Percentiles rank a stretch among this genome's conserved stretches.
Conservation (phyloP, 2,329 filamentous ascomycete species). For the Sarocladiaceae sp. region DNA sequence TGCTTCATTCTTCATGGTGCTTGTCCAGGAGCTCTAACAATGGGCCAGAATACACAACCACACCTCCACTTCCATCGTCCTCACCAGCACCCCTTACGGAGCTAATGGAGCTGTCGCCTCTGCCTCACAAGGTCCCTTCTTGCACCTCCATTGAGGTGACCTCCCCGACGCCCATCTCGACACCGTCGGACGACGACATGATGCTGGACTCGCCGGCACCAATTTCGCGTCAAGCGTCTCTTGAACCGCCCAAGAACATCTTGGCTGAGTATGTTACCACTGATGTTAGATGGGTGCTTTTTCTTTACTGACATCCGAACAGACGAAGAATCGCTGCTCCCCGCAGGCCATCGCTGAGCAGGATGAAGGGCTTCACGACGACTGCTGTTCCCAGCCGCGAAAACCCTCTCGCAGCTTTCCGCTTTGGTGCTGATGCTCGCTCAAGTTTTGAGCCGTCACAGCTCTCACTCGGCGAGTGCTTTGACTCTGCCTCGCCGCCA, state of each 20-base stretch:
- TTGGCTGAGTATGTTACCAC: conserved; percentile 45
- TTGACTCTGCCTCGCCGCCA: conserved; percentile 66
- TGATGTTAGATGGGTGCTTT: conserved; percentile 14
- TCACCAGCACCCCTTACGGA: conserved; percentile 69
- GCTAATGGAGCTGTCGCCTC: conserved; percentile 87
- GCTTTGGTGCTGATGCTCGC: conserved; percentile 50
- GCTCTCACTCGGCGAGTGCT: conserved; percentile 72
- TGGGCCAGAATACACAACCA: conserved; percentile 64
- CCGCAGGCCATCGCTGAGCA: conserved; percentile 66
- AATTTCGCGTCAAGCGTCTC: conserved; percentile 37
- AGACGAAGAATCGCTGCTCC: conserved; percentile 63
- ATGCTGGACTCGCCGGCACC: conserved; percentile 52
- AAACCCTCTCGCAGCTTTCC: conserved; percentile 64
- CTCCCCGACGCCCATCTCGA: conserved; percentile 62
- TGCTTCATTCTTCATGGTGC: not conserved
- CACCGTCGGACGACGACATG: conserved; percentile 38
- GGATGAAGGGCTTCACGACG: conserved; percentile 69
- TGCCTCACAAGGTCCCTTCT: conserved; percentile 79
- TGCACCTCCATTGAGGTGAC: conserved; percentile 58
- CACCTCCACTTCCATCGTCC: conserved; percentile 75
- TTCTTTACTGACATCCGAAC: conserved; percentile 19
- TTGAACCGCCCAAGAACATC: conserved; percentile 43
- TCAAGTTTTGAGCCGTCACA: conserved; percentile 23
- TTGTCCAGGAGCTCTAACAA: conserved; percentile 10
- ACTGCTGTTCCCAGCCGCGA: conserved; percentile 60